Percentiles rank a stretch among this genome's conserved stretches.
These are phyloP conservation scores for Aspergillus panamensis DNA, from an alignment of 495 filamentous ascomycete genomes.

Conservation along the genomic window DNA sequence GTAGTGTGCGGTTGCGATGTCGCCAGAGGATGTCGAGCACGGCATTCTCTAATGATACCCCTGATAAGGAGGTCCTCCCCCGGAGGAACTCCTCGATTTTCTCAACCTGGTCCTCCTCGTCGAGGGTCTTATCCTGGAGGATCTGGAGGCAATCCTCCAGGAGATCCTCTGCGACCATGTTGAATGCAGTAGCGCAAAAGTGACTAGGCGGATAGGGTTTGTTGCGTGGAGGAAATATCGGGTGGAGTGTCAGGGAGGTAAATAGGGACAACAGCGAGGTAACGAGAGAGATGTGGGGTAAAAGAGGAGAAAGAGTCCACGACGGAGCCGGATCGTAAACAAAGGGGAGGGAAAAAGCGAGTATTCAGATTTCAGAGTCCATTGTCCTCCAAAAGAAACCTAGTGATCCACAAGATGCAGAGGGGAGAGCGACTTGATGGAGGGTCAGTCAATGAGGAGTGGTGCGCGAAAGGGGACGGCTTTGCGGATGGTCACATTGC, in stretches of 20 bases:
- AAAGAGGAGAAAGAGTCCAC: constrained; percentile 12
- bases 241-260: constrained; percentile 7
- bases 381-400: constrained; percentile 7
- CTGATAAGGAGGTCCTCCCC: constrained; percentile 70
- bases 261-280: constrained; percentile 13
- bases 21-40: constrained; percentile 91
- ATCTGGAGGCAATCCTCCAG: constrained; percentile 88
- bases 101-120: constrained; percentile 95
- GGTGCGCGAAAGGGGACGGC: constrained; percentile 24
- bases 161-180: constrained; percentile 87
- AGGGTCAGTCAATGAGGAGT: constrained; percentile 14
- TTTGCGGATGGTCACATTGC: constrained; percentile 37
- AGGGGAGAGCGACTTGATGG: constrained; percentile 1
- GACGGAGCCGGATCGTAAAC: constrained; percentile 5
- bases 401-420: constrained; percentile 1
- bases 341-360: neutral
- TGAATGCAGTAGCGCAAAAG: constrained; percentile 2
- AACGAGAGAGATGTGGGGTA: constrained; percentile 21
- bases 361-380: constrained; percentile 11
- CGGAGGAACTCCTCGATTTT: constrained; percentile 82
- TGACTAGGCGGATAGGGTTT: neutral
- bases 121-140: constrained; percentile 74
- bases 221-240: constrained; percentile 7
- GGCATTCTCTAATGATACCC: constrained; percentile 80
- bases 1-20: constrained; percentile 73